Evolutionary conservation across 192 early-diverging fungal species (phyloP), one percentile per base, ranked within the genome.

Genomic region (Jimgerdemannia lactiflua): DNA sequence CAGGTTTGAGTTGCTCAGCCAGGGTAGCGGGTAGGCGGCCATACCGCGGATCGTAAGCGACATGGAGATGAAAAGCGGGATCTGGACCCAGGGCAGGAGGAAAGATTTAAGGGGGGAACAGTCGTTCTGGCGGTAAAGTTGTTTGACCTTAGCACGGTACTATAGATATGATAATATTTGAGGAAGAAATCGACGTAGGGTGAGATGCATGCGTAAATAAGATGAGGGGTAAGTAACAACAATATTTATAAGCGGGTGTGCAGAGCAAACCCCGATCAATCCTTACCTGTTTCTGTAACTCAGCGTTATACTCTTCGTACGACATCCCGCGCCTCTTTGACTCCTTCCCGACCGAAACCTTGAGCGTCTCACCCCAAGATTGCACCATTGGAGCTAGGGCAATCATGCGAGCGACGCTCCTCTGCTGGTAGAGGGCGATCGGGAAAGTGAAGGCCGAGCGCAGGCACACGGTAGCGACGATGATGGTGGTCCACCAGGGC

Each of bases 31-130:
- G 54, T 83, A 88, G 18, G 84, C 88, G 9, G 86, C 84, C 88
- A 95, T 85, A 20, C 87, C 79, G 39, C 93, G 76, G 69, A 95
- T 74, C 3, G 91, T 87, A 41, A 93, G 77, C 0, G 92, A 90
- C 85, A 91, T 86, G 20, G 80, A 80, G 20, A 94, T 67, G 70
- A 94, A 95, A 0, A 95, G 76, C 0, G 94, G 94, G n/a, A 95
- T 89, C 71, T 95, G 94, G 0, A 89, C 83, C 80, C 84, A 91
- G 9, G 92, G 94, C 10, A 94, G 72, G 39, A 91, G 18, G 54
- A 93, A 87, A 4, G 86, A 85, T 66, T 89, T 86, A 17, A 86
- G 76, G 0, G 93, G 91, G 19, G 77, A 77, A 74, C 91, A 93
- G 65, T 85, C 73, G 77, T 92, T 77, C n/a, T 77, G 68, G 7